phyloP scores from a whole-genome alignment of 208 protist genomes.

The Trypanosoma avium region DNA sequence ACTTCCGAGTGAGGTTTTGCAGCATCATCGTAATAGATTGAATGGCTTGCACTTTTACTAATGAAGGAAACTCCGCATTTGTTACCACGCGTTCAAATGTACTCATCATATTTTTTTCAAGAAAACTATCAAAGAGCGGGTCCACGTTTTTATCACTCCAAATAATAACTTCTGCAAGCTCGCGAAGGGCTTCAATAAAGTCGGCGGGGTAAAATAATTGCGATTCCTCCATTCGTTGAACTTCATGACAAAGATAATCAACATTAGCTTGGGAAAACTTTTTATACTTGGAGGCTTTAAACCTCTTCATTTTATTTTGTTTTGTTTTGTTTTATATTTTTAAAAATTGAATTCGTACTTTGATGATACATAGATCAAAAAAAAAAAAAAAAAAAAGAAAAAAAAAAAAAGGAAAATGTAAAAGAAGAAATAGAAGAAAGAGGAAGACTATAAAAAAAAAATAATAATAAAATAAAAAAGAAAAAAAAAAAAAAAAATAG shows the following conservation, averaged over 20 bases:
- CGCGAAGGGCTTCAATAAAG: conserved; percentile 44
- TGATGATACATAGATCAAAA: neutral
- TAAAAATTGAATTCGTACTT: too few species aligned
- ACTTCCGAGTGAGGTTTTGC: conserved; percentile 64
- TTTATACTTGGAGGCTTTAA: conserved; percentile 4
- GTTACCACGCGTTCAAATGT: conserved; percentile 70
- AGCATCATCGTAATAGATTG: conserved; percentile 77
- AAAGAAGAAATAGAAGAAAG: conserved; percentile 19
- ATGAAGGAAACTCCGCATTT: conserved; percentile 44
- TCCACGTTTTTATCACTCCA: conserved; percentile 80
- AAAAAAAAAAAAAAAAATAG: conserved; percentile 3
- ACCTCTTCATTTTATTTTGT: conserved; percentile 24
- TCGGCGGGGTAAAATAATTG: conserved; percentile 13
- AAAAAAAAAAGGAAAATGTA: conserved; percentile 11
- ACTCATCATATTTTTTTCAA: conserved; percentile 69
- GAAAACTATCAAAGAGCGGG: conserved; percentile 58
- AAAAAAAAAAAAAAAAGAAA: conserved; percentile 21
- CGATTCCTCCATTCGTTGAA: conserved; percentile 35
- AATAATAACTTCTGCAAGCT: conserved; percentile 76
- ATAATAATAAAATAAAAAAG: neutral
- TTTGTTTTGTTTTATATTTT: too few species aligned
- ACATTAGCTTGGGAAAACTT: conserved; percentile 67
- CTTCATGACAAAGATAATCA: conserved; percentile 46
- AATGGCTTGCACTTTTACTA: conserved; percentile 65
- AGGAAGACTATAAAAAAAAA: conserved; percentile 16